phyloP scores from a whole-genome alignment of 164 flowering plant species.

The Hamamelis virginiana region DNA sequence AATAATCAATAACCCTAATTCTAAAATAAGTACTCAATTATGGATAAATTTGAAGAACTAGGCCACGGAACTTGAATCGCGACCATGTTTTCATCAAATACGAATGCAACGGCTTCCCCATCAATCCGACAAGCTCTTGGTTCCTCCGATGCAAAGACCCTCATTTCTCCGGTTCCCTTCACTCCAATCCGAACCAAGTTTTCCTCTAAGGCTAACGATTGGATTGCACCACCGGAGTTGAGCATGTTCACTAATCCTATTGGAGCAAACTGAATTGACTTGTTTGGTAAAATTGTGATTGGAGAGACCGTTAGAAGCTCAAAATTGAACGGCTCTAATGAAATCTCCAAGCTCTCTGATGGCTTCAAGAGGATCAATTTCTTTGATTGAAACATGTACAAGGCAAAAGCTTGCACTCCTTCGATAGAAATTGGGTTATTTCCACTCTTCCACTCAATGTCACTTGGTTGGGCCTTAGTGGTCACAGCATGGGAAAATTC shows the following conservation, averaged over 20 bases:
- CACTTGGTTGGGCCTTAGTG: conserved; percentile 34
- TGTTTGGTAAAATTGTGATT: conserved; percentile 27
- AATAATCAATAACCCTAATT: background rate
- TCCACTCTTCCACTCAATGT: conserved; percentile 76
- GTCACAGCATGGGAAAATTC: conserved; percentile 50
- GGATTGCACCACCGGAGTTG: conserved; percentile 77
- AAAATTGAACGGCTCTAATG: conserved; percentile 65
- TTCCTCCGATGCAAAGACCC: conserved; percentile 50
- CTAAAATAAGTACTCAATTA: conserved; percentile 55
- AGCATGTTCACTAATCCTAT: conserved; percentile 89
- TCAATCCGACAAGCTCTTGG: conserved; percentile 52
- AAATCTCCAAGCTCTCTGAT: conserved; percentile 35
- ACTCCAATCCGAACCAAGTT: conserved; percentile 46
- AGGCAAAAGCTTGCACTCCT: conserved; percentile 49
- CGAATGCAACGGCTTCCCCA: conserved; percentile 49
- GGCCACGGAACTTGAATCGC: conserved; percentile 69
- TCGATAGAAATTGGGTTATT: conserved; percentile 44
- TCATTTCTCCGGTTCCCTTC: conserved; percentile 72
- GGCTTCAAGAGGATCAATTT: conserved; percentile 46
- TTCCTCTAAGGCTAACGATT: conserved; percentile 30
- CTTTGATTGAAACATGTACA: conserved; percentile 53
- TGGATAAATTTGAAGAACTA: conserved; percentile 30
- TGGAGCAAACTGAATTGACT: conserved; percentile 62
- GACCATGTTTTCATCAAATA: conserved; percentile 57
- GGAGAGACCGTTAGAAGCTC: conserved; percentile 85